Conservation (phyloP, 2,329 filamentous ascomycete species). For the Diaporthe aspalathi region DNA sequence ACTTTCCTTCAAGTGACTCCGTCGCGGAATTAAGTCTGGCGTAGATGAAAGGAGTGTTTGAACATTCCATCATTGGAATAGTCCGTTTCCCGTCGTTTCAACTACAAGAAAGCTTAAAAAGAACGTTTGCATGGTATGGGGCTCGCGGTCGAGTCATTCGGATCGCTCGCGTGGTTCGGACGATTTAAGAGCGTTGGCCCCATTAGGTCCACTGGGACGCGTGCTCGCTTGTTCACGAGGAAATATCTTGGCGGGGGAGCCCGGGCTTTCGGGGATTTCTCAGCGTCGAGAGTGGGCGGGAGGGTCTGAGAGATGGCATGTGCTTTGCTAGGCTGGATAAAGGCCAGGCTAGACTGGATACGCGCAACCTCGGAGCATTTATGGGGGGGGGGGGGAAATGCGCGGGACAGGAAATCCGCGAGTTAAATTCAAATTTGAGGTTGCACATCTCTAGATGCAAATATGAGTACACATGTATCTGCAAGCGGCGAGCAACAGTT, state of each 20-base stretch:
- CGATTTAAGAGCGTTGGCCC: not conserved
- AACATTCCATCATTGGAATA: constrained; percentile 7
- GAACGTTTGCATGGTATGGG: not conserved
- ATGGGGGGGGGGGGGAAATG: not conserved
- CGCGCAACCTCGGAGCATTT: too few relatives aligned
- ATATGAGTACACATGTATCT: not conserved
- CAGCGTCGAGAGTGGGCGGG: not conserved
- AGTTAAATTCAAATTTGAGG: not conserved
- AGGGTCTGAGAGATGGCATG: not conserved
- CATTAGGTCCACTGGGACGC: too few relatives aligned
- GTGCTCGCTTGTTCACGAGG: not conserved
- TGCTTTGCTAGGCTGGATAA: not conserved
- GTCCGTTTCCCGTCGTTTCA: constrained; percentile 10
- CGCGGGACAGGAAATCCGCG: not conserved
- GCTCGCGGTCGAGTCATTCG: constrained; percentile 8
- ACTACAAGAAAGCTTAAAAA: not conserved
- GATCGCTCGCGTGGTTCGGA: not conserved
- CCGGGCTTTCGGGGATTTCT: not conserved
- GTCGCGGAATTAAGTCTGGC: not conserved
- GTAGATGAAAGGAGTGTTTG: constrained; percentile 3
- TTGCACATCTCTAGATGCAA: too few relatives aligned
- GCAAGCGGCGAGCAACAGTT: not conserved
- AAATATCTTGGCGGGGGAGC: not conserved
- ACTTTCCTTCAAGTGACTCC: not conserved
- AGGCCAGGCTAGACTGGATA: not conserved